Percentiles rank a stretch among this genome's conserved stretches.
Evolutionary conservation across 306 rosid species (phyloP).

Genomic region (Vicia sativa): DNA sequence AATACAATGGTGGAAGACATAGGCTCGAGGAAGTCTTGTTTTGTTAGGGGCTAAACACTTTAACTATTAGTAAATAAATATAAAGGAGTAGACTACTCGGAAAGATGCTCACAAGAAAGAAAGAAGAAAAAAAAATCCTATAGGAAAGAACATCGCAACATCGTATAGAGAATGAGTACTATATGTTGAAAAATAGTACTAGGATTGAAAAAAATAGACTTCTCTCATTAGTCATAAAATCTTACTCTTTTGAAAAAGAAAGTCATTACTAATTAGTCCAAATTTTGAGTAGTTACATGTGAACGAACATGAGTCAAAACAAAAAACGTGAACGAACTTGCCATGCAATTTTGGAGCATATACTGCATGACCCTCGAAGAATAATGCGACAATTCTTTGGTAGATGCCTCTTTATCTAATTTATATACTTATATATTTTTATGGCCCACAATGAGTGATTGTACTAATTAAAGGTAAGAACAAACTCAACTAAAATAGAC

Average conservation of each 20-base stretch:
- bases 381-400: no score
- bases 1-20: not conserved
- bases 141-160: constrained; percentile 1
- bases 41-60: not conserved
- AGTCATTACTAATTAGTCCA: not conserved
- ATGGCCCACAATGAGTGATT: no score
- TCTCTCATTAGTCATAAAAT: not conserved
- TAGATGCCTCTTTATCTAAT: no score
- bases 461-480: no score
- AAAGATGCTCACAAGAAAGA: not conserved
- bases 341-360: no score
- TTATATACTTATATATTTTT: no score
- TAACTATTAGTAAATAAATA: no score
- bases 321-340: no score
- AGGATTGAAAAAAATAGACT: not conserved
- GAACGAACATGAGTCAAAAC: no score
- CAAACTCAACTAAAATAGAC: no score
- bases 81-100: not conserved
- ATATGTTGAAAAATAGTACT: not conserved
- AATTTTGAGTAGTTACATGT: not conserved
- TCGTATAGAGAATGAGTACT: not conserved
- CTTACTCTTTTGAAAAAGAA: not conserved
- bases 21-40: not conserved
- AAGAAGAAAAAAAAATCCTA: not conserved
- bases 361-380: no score